Evolutionary conservation across 2,329 filamentous ascomycete species (phyloP), one percentile per base, ranked within the genome.

Genomic region (Septoria linicola): DNA sequence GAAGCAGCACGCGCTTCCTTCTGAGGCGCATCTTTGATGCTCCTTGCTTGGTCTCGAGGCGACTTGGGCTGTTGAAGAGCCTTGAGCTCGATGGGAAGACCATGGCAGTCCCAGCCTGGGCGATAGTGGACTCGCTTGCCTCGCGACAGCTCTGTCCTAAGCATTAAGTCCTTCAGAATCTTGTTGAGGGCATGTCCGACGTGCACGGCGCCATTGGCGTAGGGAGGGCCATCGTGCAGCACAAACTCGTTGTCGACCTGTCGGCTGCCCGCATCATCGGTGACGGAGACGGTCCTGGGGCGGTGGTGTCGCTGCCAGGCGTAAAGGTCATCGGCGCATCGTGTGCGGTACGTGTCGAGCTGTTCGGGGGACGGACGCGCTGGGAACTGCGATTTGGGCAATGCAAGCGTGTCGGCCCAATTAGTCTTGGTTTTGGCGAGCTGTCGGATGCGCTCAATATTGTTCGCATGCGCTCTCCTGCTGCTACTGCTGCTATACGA

Each of bases 41-140:
- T 48, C 52, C 48, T 64, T n/a, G 71, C 66, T 54, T 40, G 43
- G 19, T 49, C 63, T 41, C n/a, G 37, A 14, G 39, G 54, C 55
- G 56, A 68, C 69, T 60, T 70, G 66, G 59, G 73, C 71, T 62
- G 59, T 62, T 87, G 87, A 13, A 99, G 79, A 19, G 91, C 93
- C 72, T 97, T 99, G 63, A 97, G 80, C 76, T 99, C 93, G 66
- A 99, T 99, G 1, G 93, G 93, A 41, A 99, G 79, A 0, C 93
- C 93, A 75, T 99, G 93, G 60, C 93, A 99, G 68, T 99, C 95
- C 93, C 93, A 99, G 39, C 93, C 92, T 2, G 93, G 93, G 13
- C 90, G 78, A 66, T 95, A 99, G 32, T 83, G 78, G 27, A 97
- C 84, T 56, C 82, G 79, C 60, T 81, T 84, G 14, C 89, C 93